phyloP scores from a whole-genome alignment of 805 yeast genomes.

The Metschnikowia gruessii region DNA sequence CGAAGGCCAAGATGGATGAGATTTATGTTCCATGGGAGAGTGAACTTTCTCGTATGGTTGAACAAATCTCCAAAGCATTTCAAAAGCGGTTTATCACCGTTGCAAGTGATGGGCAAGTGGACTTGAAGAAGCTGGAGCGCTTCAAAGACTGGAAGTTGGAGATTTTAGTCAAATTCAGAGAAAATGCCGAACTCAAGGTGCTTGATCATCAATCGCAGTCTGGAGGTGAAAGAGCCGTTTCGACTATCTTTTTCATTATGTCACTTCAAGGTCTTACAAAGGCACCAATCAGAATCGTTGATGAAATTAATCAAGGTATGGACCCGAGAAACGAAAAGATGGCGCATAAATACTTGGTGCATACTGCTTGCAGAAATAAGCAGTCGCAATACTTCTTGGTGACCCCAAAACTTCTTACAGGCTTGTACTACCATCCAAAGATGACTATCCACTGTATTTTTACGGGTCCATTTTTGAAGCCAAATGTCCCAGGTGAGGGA shows the following conservation, averaged over 20 bases:
- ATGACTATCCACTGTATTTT: conserved; percentile 84
- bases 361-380: conserved; percentile 62
- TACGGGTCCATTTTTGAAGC: conserved; percentile 32
- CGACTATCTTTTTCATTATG: conserved; percentile 87
- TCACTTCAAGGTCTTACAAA: conserved; percentile 83
- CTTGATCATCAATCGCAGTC: conserved; percentile 88
- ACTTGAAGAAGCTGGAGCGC: conserved; percentile 49
- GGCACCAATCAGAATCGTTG: conserved; percentile 93
- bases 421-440: conserved; percentile 68
- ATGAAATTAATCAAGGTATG: conserved; percentile 99
- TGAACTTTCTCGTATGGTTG: conserved; percentile 50
- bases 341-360: conserved; percentile 82
- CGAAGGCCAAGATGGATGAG: conserved; percentile 36
- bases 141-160: conserved; percentile 79
- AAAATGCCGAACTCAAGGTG: conserved; percentile 62
- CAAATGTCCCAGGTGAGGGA: conserved; percentile 16
- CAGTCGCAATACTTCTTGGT: conserved; percentile 85
- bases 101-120: conserved; percentile 85
- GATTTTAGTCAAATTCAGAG: conserved; percentile 83
- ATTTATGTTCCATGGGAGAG: conserved; percentile 59
- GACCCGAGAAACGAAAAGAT: conserved; percentile 87
- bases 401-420: conserved; percentile 85
- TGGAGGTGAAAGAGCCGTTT: conserved; percentile 97
- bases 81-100: conserved; percentile 63
- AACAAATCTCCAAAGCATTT: conserved; percentile 60